phyloP scores from a whole-genome alignment of 306 rosid species.

The Gynostemma pentaphyllum region DNA sequence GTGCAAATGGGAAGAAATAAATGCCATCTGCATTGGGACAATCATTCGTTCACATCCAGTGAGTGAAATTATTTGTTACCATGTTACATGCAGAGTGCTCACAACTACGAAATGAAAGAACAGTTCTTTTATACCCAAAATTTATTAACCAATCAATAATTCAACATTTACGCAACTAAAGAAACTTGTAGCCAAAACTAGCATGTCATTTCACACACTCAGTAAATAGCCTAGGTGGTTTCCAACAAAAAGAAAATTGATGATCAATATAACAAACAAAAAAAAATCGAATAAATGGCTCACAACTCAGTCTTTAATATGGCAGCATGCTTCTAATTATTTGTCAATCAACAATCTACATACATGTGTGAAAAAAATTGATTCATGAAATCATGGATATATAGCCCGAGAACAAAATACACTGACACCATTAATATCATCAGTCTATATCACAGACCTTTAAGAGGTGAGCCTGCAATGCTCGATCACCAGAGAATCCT shows the following conservation, averaged over 20 bases:
- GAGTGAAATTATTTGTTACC: background rate
- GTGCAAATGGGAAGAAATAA: background rate
- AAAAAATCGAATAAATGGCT: background rate
- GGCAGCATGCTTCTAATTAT: background rate
- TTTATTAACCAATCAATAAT: background rate
- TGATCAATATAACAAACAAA: background rate
- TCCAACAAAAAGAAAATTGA: background rate
- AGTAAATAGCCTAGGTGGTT: background rate
- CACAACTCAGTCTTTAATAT: background rate
- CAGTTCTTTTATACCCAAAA: background rate
- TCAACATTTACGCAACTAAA: background rate
- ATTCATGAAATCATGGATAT: background rate
- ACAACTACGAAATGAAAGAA: background rate
- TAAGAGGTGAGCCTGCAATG: slow-evolving; percentile 47
- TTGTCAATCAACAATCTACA: background rate
- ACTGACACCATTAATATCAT: background rate
- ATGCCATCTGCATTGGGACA: background rate
- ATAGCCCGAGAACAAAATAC: background rate
- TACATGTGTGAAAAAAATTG: background rate
- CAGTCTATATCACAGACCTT: slow-evolving; percentile 39
- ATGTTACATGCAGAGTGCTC: background rate
- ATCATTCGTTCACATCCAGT: background rate
- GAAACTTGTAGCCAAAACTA: background rate
- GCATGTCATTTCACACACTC: background rate
- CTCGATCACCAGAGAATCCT: slow-evolving; percentile 57